Evolutionary conservation across 1,139 yeast species (phyloP), one percentile per base, ranked within the genome.

Genomic region (Yamadazyma friedrichii): DNA sequence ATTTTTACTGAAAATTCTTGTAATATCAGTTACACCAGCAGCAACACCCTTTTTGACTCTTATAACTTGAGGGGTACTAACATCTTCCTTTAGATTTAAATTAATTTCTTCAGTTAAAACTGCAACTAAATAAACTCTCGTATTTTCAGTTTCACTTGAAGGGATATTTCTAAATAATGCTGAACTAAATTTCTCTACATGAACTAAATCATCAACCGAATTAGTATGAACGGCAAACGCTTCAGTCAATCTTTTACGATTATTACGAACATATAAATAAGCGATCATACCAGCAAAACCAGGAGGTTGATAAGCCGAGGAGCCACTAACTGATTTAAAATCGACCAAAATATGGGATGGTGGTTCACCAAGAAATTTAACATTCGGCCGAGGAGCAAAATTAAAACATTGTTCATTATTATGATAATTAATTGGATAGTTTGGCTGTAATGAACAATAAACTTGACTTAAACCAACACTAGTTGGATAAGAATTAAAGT

Each of bases 11-110:
- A 88, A 87, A 33, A 88, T 77, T 53, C 95, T 76, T 8, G 95
- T 80, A 42, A 88, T 82, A 62, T 88, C 95, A 33, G 91, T 80
- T 13, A 85, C 94, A 60, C 96, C 96, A 3, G 91, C 91, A 33
- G 94, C 95, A 13, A 88, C 79, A 44, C 96, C 96, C 56, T 84
- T 82, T 55, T 87, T 81, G 35, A 84, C 77, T 42, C 72, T 57
- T 38, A 63, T 61, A n/a, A 79, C 58, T 29, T 57, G 61, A 28
- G 55, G 63, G 26, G 45, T 56, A 28, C 43, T 55, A 28, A 39
- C 44, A 13, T 47, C 49, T 13, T 54, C 61, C 47, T 65, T 59
- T 40, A 56, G 45, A 35, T 53, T 56, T 48, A 71, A 56, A 40
- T 68, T 73, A 35, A 80, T 65, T 44, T 76, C 79, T 59, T 85